Evolutionary conservation across 371 early-diverging fungal species (phyloP).

Genomic region (Lichtheimia hyalospora): DNA sequence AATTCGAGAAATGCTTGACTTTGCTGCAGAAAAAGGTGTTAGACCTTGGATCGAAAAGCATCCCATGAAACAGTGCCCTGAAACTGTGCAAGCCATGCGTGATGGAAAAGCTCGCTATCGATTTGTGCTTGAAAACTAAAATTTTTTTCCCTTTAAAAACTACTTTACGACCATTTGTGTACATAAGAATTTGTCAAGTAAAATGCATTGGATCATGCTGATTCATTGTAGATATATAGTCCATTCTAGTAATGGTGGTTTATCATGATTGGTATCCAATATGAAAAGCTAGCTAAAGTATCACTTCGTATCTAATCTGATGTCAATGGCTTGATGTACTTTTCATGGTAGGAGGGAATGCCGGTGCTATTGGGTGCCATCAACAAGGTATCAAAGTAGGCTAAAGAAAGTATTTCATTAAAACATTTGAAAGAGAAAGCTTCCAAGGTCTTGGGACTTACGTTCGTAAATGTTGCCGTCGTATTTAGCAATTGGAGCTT

Average conservation of each 20-base stretch:
- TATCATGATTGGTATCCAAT: no score
- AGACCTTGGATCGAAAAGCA: conserved; percentile 66
- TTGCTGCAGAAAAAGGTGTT: conserved; percentile 66
- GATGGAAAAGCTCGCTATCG: conserved; percentile 69
- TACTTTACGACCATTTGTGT: no score
- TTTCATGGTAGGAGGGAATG: conserved; percentile 34
- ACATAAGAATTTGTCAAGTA: no score
- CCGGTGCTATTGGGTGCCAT: conserved; percentile 34
- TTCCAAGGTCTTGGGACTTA: conserved; percentile 1
- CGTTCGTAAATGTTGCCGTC: conserved; percentile 64
- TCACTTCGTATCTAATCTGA: no score
- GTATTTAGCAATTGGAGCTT: conserved; percentile 64
- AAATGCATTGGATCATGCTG: no score
- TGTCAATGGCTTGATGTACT: conserved; percentile 47
- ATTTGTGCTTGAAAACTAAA: conserved; percentile 51
- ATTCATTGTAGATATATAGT: no score
- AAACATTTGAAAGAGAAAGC: background rate
- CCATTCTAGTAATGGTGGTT: no score
- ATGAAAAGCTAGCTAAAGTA: no score
- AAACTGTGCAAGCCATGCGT: conserved; percentile 57
- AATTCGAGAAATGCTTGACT: conserved; percentile 67
- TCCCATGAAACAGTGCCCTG: conserved; percentile 63
- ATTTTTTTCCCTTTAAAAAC: no score
- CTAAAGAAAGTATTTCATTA: conserved; percentile 7
- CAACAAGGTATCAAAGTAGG: conserved; percentile 45